Percentiles rank a stretch among this genome's conserved stretches.
Conservation (phyloP, 768 basidiomycete species). For the Lentinula lateritia region DNA sequence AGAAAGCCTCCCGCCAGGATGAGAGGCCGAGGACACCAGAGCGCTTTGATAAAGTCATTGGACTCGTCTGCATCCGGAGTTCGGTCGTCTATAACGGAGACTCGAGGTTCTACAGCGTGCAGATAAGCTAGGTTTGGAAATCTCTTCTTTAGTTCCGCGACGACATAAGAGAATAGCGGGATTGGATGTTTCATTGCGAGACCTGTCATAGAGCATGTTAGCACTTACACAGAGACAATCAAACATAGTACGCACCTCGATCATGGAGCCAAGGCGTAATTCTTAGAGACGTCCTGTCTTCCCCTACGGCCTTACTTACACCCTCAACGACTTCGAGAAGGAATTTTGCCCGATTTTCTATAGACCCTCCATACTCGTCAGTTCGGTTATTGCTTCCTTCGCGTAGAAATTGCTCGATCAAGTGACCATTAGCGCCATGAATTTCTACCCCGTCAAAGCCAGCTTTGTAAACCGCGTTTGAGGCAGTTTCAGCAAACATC, state of each 20-base stretch:
- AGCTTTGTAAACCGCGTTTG: conserved; percentile 32
- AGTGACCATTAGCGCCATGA: conserved; percentile 17
- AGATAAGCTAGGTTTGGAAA: conserved; percentile 33
- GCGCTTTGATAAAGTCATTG: conserved; percentile 21
- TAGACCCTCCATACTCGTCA: conserved; percentile 45
- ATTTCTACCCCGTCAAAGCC: conserved; percentile 54
- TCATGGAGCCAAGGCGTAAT: conserved; percentile 31
- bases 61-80: conserved; percentile 1
- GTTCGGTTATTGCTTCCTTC: conserved; percentile 33
- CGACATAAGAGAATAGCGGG: conserved; percentile 34
- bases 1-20: conserved; percentile 23
- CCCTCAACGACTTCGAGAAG: conserved; percentile 33
- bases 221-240: background rate
- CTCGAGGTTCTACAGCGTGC: conserved; percentile 25
- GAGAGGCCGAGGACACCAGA: conserved; percentile 23
- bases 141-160: conserved; percentile 29
- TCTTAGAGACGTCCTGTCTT: conserved; percentile 34
- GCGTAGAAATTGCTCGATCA: conserved; percentile 40
- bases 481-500: conserved; percentile 35
- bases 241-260: conserved; percentile 14
- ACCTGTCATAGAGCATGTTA: conserved; percentile 6
- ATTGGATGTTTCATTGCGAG: conserved; percentile 34
- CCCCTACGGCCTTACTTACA: conserved; percentile 33
- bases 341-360: conserved; percentile 43
- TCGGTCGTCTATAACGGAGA: background rate